Percentiles rank a stretch among this genome's conserved stretches.
These are phyloP conservation scores for Hericium alpestre DNA, from an alignment of 768 basidiomycete species.

Conservation along the genomic window DNA sequence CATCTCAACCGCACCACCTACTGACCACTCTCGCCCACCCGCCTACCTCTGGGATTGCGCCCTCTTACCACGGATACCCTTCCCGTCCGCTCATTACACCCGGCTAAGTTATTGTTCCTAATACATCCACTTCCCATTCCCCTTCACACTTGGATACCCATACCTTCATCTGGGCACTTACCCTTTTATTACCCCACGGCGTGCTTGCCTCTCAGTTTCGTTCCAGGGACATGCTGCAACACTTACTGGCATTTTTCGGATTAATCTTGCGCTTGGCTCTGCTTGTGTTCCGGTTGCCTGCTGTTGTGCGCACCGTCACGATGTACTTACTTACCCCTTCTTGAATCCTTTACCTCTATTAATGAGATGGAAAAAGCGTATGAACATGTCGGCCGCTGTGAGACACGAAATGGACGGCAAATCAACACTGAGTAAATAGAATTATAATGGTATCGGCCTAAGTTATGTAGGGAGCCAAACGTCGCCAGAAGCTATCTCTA, in stretches of 20 bases:
- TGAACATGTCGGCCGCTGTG: too few species aligned
- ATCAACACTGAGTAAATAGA: too few species aligned
- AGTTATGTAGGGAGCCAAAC: neutral
- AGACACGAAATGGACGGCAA: too few species aligned
- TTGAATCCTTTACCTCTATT: too few species aligned
- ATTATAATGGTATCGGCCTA: neutral
- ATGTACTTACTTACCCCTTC: too few species aligned
- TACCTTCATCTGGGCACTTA: neutral
- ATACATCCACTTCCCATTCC: neutral
- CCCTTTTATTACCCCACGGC: neutral
- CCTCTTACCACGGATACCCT: constrained; percentile 8
- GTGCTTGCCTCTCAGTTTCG: neutral
- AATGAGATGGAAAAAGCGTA: too few species aligned
- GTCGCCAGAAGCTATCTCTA: too few species aligned
- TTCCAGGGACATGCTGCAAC: neutral
- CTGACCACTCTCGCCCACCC: neutral
- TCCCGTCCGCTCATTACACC: constrained; percentile 22
- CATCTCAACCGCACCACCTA: constrained; percentile 6
- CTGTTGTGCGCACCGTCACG: too few species aligned
- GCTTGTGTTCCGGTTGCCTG: too few species aligned
- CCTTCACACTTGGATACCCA: constrained; percentile 4
- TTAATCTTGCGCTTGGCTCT: too few species aligned
- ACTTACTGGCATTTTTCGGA: too few species aligned
- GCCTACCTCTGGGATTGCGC: constrained; percentile 10
- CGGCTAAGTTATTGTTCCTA: neutral